These are phyloP conservation scores for Triticum aestivum DNA, from an alignment of 176 grass and related monocot genomes.

Conservation along the genomic window DNA sequence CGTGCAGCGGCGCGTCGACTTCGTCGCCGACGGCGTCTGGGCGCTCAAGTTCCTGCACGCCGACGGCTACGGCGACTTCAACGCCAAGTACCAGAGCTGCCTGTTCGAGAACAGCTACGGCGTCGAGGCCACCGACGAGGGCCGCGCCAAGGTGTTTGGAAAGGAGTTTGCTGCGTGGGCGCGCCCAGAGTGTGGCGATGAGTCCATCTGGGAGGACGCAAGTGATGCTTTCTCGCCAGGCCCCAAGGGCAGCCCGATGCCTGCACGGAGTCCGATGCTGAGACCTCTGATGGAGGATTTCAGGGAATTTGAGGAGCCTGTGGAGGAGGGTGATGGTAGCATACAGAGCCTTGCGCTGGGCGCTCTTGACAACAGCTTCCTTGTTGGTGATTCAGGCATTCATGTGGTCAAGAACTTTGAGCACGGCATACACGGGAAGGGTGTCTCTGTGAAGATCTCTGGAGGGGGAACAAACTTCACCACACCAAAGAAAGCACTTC, in stretches of 20 bases:
- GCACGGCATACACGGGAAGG: slow-evolving; percentile 88
- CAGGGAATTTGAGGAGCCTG: slow-evolving; percentile 75
- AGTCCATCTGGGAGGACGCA: slow-evolving; percentile 84
- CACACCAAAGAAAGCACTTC: slow-evolving; percentile 80
- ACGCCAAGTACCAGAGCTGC: slow-evolving; percentile 67
- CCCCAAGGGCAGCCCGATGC: slow-evolving; percentile 32
- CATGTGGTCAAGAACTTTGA: slow-evolving; percentile 78
- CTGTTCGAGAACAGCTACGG: slow-evolving; percentile 88
- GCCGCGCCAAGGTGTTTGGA: slow-evolving; percentile 84
- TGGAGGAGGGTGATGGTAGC: slow-evolving; percentile 49
- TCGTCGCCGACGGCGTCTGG: slow-evolving; percentile 90
- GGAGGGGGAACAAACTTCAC: slow-evolving; percentile 46
- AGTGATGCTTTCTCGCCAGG: slow-evolving; percentile 43
- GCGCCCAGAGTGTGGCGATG: slow-evolving; percentile 66
- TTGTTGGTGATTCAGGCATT: slow-evolving; percentile 62
- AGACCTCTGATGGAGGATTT: slow-evolving; percentile 74
- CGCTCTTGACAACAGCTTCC: slow-evolving; percentile 71
- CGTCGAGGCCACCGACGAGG: slow-evolving; percentile 61
- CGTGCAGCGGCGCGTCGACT: slow-evolving; percentile 69
- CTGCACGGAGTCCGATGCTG: slow-evolving; percentile 18
- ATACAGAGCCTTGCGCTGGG: slow-evolving; percentile 84
- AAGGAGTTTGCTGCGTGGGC: slow-evolving; percentile 96
- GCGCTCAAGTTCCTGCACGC: slow-evolving; percentile 75
- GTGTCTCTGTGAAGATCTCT: slow-evolving; percentile 67
- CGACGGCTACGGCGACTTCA: slow-evolving; percentile 61